Conservation (phyloP, 139 green algal genomes). For the Picochlorum sp. region DNA sequence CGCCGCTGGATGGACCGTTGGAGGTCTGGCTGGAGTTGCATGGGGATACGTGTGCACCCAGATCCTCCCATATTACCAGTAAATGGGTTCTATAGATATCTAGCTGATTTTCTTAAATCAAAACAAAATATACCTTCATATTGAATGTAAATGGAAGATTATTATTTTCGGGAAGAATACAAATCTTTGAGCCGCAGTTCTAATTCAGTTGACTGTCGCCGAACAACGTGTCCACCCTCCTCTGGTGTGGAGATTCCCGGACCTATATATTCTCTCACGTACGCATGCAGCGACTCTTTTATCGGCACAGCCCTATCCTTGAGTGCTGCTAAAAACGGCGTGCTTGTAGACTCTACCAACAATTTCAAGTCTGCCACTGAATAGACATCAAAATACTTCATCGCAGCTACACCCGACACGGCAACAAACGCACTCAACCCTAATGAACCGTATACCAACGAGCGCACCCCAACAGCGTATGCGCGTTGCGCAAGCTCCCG, state of each 20-base stretch:
- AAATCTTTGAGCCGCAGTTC: no score
- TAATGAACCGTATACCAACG: slow-evolving; percentile 11
- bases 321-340: neutral
- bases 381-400: neutral
- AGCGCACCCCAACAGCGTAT: slow-evolving; percentile 10
- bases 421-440: neutral
- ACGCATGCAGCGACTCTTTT: neutral
- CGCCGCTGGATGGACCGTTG: slow-evolving; percentile 79
- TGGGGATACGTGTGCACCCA: slow-evolving; percentile 86
- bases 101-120: no score
- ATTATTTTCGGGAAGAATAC: no score
- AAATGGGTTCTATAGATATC: slow-evolving; percentile 15
- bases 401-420: neutral
- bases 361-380: neutral
- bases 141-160: no score
- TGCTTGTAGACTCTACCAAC: neutral
- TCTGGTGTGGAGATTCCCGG: no score
- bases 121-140: no score
- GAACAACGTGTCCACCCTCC: no score
- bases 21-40: slow-evolving; percentile 79
- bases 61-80: slow-evolving; percentile 73
- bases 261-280: no score
- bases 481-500: slow-evolving; percentile 16
- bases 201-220: no score
- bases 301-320: neutral